Evolutionary conservation across 345 rosid genomes (phyloP), one percentile per base, ranked within the genome.

Genomic region (Gossypium arboreum): DNA sequence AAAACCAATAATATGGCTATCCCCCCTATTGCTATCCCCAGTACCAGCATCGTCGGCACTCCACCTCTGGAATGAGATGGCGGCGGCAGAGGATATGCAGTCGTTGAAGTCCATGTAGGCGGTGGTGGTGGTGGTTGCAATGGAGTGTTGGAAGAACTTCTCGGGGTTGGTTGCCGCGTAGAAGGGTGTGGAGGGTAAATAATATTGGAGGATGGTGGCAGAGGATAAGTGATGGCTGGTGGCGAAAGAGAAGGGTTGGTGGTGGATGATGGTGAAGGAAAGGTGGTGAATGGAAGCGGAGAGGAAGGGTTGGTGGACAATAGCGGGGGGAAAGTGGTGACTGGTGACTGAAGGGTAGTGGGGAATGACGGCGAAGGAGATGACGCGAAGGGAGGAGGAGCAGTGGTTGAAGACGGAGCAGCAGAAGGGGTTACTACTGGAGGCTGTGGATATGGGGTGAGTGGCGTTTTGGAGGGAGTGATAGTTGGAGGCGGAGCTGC

Each of bases 1-100:
- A 88, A 2, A 29, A 86, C 72, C 47, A 82, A 64, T 72, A 91
- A 82, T 44, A 85, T 0, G n/a, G 58, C 84, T 63, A 89, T 85
- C 58, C 92, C 97, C 1, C 82, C 97, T 17, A 92, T 79, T 29
- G 88, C 92, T 13, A 90, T 77, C 27, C 92, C 97, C 29, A 86
- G 91, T 25, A 90, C 90, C 22, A 88, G 73, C 67, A 86, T 91
- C 7, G 89, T 86, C 43, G 92, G 84, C 51, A 86, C 12, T 9
- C 76, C 80, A 24, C 2, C 27, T 44, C 73, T 44, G 11, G 73
- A 54, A 22, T 68, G 72, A 22, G 85, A 45, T 17, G 90, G 18
- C 17, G 89, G 29, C 1, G 85, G 20, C n/a, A 83, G 48, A 25
- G 17, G 64, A 4, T 82, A 25, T 2, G 88, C 60, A 24, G 22